Base-by-base conservation (phyloP, 768 basidiomycete species). In the Tubosaeta sp. region DNA sequence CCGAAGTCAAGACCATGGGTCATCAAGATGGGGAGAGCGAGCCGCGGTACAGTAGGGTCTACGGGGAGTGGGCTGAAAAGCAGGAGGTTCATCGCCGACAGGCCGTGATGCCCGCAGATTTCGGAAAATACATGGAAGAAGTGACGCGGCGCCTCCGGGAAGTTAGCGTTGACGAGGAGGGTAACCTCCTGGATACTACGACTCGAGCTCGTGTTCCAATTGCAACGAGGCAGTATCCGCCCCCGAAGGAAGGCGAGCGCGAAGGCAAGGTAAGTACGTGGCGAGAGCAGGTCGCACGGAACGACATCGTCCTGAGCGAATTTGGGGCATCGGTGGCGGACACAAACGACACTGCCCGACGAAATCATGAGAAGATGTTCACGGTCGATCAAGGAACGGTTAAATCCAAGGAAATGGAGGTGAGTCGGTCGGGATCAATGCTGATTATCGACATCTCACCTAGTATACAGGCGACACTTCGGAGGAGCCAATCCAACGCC, bases 221-320 rank as follows among this genome's bases (percentile, higher is more conserved):
- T 2, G 25, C 44, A 8, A 8, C 54, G 40, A 53, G 34, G 25
- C 49, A 46, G 34, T 22, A 53, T 24, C 53, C 52, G 22, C 34
- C 49, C 3, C 51, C 29, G 56, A 49, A 55, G 64, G 52, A 56
- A 51, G 49, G 46, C 10, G 60, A 35, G n/a, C 55, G 45, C 12
- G 63, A 52, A 21, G 55, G 56, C 6, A 79, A 77, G 42, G 76
- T 84, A 48, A 75, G 71, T 21, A 73, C 72, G 9, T 84, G 82
- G 82, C 68, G 80, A 30, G 77, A 82, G 58, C 75, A 78, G 38
- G 77, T 79, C 0, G 74, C 76, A 4, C 64, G 70, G 46, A 72
- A 75, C 46, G 67, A 61, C 29, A 43, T 48, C 21, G 48, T n/a
- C 36, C 32, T 29, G 42, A 53, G 55, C 34, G 67, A 67, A 22